These are phyloP conservation scores for Suhomyces sp. DNA, from an alignment of 805 yeast genomes.

Conservation along the genomic window DNA sequence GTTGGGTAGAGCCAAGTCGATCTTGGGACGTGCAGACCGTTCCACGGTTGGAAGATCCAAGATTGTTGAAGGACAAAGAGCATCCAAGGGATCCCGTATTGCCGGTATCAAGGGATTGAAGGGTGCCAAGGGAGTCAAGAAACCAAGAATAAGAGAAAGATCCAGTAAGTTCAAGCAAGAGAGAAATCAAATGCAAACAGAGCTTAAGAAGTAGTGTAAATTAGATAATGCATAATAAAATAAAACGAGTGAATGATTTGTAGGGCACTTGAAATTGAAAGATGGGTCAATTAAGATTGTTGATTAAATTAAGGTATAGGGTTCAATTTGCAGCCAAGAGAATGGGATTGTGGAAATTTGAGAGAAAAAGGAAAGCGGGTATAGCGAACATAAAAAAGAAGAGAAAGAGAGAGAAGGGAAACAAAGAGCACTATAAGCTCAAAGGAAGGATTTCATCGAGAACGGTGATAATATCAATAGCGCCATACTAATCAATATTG, in stretches of 20 bases:
- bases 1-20: constrained; percentile 74
- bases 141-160: constrained; percentile 59
- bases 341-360: no score
- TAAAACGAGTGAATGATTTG: not conserved
- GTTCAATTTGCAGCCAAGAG: no score
- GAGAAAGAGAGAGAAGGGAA: no score
- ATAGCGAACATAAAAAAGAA: no score
- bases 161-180: constrained; percentile 50
- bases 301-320: no score
- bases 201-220: not conserved
- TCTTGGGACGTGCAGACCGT: constrained; percentile 79
- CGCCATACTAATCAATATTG: no score
- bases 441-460: no score
- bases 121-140: constrained; percentile 44
- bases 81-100: constrained; percentile 62
- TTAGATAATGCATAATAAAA: constrained; percentile 1
- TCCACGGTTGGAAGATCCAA: constrained; percentile 55
- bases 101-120: constrained; percentile 60
- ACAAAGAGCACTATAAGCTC: no score
- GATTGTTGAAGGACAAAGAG: constrained; percentile 74
- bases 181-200: constrained; percentile 18
- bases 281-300: no score
- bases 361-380: no score
- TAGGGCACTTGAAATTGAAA: no score
- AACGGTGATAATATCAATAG: no score